Evolutionary conservation across 805 yeast genomes (phyloP), one percentile per base, ranked within the genome.

Genomic region (Saccharomycopsis malanga): DNA sequence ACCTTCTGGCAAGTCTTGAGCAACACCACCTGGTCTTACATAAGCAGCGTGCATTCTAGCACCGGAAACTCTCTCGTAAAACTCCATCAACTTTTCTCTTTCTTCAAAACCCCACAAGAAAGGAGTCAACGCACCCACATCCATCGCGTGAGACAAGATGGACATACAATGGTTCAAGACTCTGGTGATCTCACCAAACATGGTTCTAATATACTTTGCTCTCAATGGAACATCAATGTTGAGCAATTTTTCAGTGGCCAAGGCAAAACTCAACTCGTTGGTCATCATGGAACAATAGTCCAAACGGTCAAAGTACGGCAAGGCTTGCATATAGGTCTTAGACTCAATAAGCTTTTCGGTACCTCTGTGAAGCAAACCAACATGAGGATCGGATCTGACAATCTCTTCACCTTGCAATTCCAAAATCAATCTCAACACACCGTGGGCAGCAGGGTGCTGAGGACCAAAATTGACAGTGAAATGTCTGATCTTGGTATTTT

Each of bases 391-490:
- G 3, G 89, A 73, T 57, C 95, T 76, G 42, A 87, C 77, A 57
- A 87, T 82, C 65, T 86, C 95, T 67, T 86, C 95, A 56, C 95
- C 95, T 60, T 83, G 84, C 53, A 86, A 74, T 68, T 86, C 95
- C 60, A 86, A 70, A 65, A 86, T 87, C 65, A 86, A 72, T 63
- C 95, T 77, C 70, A 86, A 71, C 66, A 86, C 95, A 56, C 95
- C 95, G 70, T 86, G 95, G 24, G 95, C 95, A 53, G 95, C 95
- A 21, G 95, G 95, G 70, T 86, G 95, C 69, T 86, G 95, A 42
- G 95, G 95, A 32, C 95, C 95, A 62, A 86, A 86, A 68, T 87
- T 87, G 62, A 87, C 80, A 42, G 95, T 86, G 71, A 86, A 87
- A 62, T 85, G 94, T 65, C 95, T 79, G 61, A 86, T 80, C 63